Conservation (phyloP, 1,284 basidiomycete genomes). For the Clitocybe nebularis region DNA sequence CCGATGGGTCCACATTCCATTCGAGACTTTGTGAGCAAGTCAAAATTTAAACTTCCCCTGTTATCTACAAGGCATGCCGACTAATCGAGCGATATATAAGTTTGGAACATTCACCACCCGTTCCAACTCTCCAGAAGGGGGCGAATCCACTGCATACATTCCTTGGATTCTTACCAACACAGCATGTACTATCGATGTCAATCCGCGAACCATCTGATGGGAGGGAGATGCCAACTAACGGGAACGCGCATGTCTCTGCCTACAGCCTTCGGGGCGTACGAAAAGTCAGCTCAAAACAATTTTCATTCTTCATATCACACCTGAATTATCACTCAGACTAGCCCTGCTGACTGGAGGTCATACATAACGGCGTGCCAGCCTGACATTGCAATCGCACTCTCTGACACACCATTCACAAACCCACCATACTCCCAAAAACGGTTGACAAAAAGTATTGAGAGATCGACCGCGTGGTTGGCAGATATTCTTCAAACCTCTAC, state of each 20-base stretch:
- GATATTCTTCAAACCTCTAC: conserved; percentile 39
- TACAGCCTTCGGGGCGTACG: conserved; percentile 66
- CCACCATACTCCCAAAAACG: conserved; percentile 70
- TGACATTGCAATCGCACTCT: conserved; percentile 67
- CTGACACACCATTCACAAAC: conserved; percentile 63
- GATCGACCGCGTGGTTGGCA: conserved; percentile 60
- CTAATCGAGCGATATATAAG: too few species aligned
- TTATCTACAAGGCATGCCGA: too few species aligned
- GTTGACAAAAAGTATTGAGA: conserved; percentile 67
- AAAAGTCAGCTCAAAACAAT: conserved; percentile 40
- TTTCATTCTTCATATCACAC: background rate
- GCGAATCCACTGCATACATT: conserved; percentile 53
- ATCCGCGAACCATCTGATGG: conserved; percentile 63
- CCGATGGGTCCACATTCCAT: conserved; percentile 64
- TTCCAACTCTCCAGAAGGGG: conserved; percentile 52
- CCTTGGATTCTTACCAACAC: conserved; percentile 45
- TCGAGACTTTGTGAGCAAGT: conserved; percentile 76
- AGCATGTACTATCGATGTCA: conserved; percentile 56
- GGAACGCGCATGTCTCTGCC: conserved; percentile 50
- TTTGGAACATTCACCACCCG: conserved; percentile 56
- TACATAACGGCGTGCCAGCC: conserved; percentile 54
- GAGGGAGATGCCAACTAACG: conserved; percentile 67
- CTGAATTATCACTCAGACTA: conserved; percentile 38
- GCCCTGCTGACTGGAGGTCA: conserved; percentile 47
- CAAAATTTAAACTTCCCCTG: background rate